Evolutionary conservation across 495 filamentous ascomycete genomes (phyloP).

Genomic region (Chaetomidium leptoderma): DNA sequence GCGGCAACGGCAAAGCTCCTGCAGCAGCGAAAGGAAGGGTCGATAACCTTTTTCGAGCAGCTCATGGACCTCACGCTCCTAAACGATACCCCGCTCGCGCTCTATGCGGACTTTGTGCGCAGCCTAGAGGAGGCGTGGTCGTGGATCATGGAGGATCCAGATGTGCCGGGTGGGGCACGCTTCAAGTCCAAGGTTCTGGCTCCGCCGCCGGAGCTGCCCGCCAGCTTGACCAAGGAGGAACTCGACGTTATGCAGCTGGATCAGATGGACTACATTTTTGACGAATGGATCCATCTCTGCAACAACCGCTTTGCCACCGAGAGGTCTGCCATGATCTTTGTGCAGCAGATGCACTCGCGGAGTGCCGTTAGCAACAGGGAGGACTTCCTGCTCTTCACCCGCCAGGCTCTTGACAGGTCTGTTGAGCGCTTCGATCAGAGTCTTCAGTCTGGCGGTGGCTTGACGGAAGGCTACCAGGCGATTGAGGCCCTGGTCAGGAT

Average conservation of each 20-base stretch:
- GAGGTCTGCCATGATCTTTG: slow-evolving; percentile 68
- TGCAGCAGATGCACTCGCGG: slow-evolving; percentile 74
- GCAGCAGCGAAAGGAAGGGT: slow-evolving; percentile 58
- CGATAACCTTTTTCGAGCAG: slow-evolving; percentile 68
- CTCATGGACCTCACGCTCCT: slow-evolving; percentile 74
- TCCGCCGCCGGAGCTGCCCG: slow-evolving; percentile 48
- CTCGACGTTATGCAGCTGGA: slow-evolving; percentile 51
- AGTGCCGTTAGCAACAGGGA: slow-evolving; percentile 66
- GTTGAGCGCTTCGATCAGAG: slow-evolving; percentile 68
- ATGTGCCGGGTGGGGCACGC: slow-evolving; percentile 56
- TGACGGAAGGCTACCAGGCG: slow-evolving; percentile 67
- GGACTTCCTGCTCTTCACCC: slow-evolving; percentile 71
- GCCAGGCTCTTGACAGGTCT: slow-evolving; percentile 74
- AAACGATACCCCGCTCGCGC: slow-evolving; percentile 65
- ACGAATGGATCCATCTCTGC: slow-evolving; percentile 85
- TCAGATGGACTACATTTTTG: slow-evolving; percentile 90
- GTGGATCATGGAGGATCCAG: slow-evolving; percentile 74
- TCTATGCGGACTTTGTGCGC: slow-evolving; percentile 81
- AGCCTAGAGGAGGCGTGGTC: slow-evolving; percentile 75
- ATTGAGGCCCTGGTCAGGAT: slow-evolving; percentile 88
- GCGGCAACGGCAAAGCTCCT: slow-evolving; percentile 68
- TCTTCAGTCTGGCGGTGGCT: slow-evolving; percentile 53
- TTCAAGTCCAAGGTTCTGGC: slow-evolving; percentile 70
- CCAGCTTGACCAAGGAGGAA: slow-evolving; percentile 23
- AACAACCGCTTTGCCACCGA: slow-evolving; percentile 66